Evolutionary conservation across 2,329 filamentous ascomycete species (phyloP).

Genomic region (Trichoderma brevicompactum): DNA sequence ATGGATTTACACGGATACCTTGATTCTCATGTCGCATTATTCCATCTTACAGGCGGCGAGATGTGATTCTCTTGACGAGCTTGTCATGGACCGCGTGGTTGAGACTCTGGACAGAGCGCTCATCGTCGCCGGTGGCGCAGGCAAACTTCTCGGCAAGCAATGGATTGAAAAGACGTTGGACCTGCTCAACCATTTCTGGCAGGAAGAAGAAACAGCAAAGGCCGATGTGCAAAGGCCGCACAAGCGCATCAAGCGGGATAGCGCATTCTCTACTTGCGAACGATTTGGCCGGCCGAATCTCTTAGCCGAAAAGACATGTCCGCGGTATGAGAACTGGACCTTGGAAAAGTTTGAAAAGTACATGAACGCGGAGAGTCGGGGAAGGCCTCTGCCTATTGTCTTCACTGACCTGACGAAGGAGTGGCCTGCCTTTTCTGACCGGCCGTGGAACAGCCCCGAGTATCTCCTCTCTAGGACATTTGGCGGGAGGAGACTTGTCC

Average conservation of each 20-base stretch:
- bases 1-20: conserved; percentile 71
- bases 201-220: background rate
- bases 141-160: conserved; percentile 50
- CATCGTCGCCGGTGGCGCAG: conserved; percentile 72
- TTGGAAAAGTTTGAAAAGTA: conserved; percentile 66
- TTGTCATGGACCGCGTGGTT: conserved; percentile 60
- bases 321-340: conserved; percentile 48
- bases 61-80: conserved; percentile 27
- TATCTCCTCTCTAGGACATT: conserved; percentile 80
- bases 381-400: conserved; percentile 65
- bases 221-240: conserved; percentile 30
- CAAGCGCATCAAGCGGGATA: conserved; percentile 33
- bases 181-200: conserved; percentile 44
- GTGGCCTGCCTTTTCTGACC: conserved; percentile 76
- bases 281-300: conserved; percentile 39
- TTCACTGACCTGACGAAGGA: conserved; percentile 64
- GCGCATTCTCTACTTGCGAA: conserved; percentile 38
- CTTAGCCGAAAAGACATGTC: conserved; percentile 35
- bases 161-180: conserved; percentile 59
- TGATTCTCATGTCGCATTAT: conserved; percentile 63
- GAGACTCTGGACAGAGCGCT: conserved; percentile 73
- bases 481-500: conserved; percentile 76
- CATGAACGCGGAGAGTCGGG: conserved; percentile 50
- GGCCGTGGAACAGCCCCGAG: conserved; percentile 71
- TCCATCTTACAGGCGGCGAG: conserved; percentile 36